Evolutionary conservation across 1,284 basidiomycete species (phyloP).

Genomic region (Melampsora americana): DNA sequence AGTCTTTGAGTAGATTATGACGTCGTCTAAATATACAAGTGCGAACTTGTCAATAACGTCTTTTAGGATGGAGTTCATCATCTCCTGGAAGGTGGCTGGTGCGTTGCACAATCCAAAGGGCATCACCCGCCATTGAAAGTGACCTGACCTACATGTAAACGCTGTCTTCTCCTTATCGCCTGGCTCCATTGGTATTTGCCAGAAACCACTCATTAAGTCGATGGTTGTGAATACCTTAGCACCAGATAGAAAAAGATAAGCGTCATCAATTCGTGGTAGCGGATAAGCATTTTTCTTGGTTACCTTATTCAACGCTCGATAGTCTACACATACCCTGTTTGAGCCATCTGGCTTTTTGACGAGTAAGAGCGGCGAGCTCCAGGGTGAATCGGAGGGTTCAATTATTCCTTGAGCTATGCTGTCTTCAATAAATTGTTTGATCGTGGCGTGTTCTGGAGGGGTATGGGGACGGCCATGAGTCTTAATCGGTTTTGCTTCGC

Average conservation of each 20-base stretch:
- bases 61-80: too few relatives aligned
- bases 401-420: background rate
- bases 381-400: background rate
- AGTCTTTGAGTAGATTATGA: background rate
- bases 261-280: too few relatives aligned
- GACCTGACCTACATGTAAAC: too few relatives aligned
- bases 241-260: background rate
- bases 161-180: too few relatives aligned
- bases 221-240: background rate
- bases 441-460: background rate
- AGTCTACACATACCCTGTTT: too few relatives aligned
- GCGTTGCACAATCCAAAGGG: too few relatives aligned
- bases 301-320: too few relatives aligned
- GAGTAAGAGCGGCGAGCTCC: background rate
- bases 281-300: too few relatives aligned
- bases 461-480: background rate
- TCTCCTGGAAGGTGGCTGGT: too few relatives aligned
- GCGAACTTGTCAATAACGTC: too few relatives aligned
- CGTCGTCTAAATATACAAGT: constrained; percentile 2
- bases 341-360: background rate
- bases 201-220: constrained; percentile 9
- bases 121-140: too few relatives aligned
- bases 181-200: constrained; percentile 1
- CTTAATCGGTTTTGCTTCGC: background rate
- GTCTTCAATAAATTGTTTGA: too few relatives aligned